Conservation (phyloP, 2,329 filamentous ascomycete species). For the Hymenotorrendiella dingleyae region DNA sequence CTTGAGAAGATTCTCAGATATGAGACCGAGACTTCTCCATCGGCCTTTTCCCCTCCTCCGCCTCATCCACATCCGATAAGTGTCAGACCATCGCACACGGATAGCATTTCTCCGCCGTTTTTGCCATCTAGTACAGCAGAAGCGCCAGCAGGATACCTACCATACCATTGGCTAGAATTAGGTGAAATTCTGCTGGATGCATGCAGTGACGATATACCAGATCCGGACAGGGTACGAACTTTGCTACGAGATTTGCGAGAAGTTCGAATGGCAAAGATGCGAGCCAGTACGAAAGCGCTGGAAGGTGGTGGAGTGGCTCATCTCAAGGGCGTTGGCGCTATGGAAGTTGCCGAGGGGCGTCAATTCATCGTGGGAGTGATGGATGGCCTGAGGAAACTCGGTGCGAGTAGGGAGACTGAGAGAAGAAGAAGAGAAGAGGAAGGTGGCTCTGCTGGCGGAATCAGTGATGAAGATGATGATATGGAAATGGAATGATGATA, state of each 20-base stretch:
- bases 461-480: slow-evolving; percentile 53
- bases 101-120: slow-evolving; percentile 64
- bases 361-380: slow-evolving; percentile 81
- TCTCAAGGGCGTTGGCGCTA: slow-evolving; percentile 72
- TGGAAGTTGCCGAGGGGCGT: slow-evolving; percentile 86
- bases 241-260: slow-evolving; percentile 78
- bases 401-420: slow-evolving; percentile 71
- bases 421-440: slow-evolving; percentile 67
- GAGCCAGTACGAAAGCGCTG: slow-evolving; percentile 65
- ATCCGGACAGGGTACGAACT: slow-evolving; percentile 67
- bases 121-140: slow-evolving; percentile 66
- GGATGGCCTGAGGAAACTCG: slow-evolving; percentile 80
- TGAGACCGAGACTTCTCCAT: slow-evolving; percentile 67
- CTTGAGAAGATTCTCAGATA: slow-evolving; percentile 72
- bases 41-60: slow-evolving; percentile 72
- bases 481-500: slow-evolving; percentile 21
- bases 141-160: slow-evolving; percentile 64
- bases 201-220: slow-evolving; percentile 74
- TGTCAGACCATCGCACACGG: slow-evolving; percentile 22
- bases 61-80: slow-evolving; percentile 50
- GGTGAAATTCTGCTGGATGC: slow-evolving; percentile 81
- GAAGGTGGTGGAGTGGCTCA: slow-evolving; percentile 70
- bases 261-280: slow-evolving; percentile 83
- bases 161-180: slow-evolving; percentile 94
- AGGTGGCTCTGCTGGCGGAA: slow-evolving; percentile 49